Conservation (phyloP, 768 basidiomycete genomes). For the Panaeolus papilionaceus region DNA sequence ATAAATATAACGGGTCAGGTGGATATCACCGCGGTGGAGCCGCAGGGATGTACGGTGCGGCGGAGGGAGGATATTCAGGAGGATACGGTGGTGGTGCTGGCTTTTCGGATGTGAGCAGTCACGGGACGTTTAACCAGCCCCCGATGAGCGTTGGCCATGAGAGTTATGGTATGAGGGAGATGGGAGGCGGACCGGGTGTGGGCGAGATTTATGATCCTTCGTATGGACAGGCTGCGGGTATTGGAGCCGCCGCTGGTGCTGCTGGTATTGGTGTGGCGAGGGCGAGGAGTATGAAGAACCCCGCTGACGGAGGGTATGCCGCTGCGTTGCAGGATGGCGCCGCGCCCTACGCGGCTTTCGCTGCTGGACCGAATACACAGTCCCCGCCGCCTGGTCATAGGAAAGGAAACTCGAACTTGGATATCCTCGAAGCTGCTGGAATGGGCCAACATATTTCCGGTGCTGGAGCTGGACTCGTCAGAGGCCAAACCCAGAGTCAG, state of each 20-base stretch:
- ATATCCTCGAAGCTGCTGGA: slow-evolving; percentile 34
- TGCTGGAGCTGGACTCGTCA: slow-evolving; percentile 25
- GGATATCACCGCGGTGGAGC: slow-evolving; percentile 24
- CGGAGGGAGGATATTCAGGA: slow-evolving; percentile 25
- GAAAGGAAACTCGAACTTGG: slow-evolving; percentile 21
- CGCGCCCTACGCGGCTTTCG: slow-evolving; percentile 47
- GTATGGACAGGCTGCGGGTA: slow-evolving; percentile 25
- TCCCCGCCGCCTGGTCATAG: slow-evolving; percentile 8
- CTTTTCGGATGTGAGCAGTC: slow-evolving; percentile 55
- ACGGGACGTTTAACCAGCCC: slow-evolving; percentile 63
- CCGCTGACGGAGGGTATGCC: slow-evolving; percentile 31
- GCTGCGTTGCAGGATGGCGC: slow-evolving; percentile 42
- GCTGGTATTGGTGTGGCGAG: slow-evolving; percentile 52
- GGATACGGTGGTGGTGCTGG: slow-evolving; percentile 28
- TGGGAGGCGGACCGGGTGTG: slow-evolving; percentile 28
- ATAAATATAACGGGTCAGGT: slow-evolving; percentile 32
- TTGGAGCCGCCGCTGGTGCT: slow-evolving; percentile 37
- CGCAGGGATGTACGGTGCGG: slow-evolving; percentile 20
- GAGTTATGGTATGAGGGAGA: slow-evolving; percentile 58
- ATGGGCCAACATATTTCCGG: slow-evolving; percentile 33
- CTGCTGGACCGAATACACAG: slow-evolving; percentile 22
- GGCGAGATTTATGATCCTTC: slow-evolving; percentile 39
- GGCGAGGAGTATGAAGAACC: slow-evolving; percentile 40
- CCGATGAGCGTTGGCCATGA: slow-evolving; percentile 46
- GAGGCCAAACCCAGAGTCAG: slow-evolving; percentile 23